These are phyloP conservation scores for Myxozyma nipponensis DNA, from an alignment of 805 yeast genomes.

Conservation along the genomic window DNA sequence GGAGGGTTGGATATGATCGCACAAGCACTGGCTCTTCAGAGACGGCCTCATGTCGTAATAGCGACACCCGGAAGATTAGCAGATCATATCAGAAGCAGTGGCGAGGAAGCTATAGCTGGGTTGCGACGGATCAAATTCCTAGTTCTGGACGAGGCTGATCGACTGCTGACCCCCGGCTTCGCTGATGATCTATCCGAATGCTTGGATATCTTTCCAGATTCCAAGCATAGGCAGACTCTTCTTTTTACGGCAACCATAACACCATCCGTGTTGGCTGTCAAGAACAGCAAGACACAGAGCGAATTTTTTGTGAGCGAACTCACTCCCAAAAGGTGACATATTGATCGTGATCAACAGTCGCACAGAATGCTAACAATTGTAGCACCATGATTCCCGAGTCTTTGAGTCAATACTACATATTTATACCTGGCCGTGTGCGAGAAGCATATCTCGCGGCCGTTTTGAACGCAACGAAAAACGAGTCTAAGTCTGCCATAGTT, in stretches of 20 bases:
- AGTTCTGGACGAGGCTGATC: constrained; percentile 95
- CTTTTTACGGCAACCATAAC: constrained; percentile 95
- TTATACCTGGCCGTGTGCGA: constrained; percentile 83
- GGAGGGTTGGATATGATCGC: constrained; percentile 95
- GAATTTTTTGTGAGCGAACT: constrained; percentile 41
- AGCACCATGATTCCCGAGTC: constrained; percentile 75
- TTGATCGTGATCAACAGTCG: background rate
- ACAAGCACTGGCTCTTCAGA: constrained; percentile 77
- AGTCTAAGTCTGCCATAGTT: constrained; percentile 68
- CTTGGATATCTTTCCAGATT: constrained; percentile 63
- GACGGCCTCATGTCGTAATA: constrained; percentile 86
- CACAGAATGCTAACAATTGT: background rate
- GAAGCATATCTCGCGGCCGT: constrained; percentile 79
- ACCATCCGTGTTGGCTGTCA: constrained; percentile 78
- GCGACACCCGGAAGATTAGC: constrained; percentile 98
- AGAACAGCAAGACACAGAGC: constrained; percentile 69
- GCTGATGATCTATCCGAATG: constrained; percentile 73
- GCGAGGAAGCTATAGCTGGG: constrained; percentile 81
- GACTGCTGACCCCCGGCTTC: constrained; percentile 78
- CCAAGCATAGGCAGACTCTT: constrained; percentile 76
- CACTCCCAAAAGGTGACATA: background rate
- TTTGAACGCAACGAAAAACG: constrained; percentile 58
- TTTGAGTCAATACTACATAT: constrained; percentile 58
- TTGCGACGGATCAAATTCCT: constrained; percentile 71
- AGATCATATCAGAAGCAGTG: constrained; percentile 81